Evolutionary conservation across 1,139 yeast genomes (phyloP), one percentile per base, ranked within the genome.

Genomic region (Suhomyces guaymorum): DNA sequence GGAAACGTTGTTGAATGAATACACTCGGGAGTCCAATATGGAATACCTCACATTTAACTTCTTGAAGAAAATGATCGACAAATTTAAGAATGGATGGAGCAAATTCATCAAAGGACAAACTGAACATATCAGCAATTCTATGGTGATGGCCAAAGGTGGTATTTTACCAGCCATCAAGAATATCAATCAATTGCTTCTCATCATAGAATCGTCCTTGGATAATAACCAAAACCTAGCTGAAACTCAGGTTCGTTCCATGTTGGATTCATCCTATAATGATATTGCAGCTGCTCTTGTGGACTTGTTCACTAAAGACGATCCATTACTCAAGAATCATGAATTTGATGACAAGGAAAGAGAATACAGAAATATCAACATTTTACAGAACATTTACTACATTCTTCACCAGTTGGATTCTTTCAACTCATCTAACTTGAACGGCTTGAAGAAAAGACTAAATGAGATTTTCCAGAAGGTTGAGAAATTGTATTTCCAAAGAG

Each of bases 321-420:
- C 75, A 8, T 54, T 70, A 29, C 59, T 70, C 47, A 70, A 70
- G 47, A 66, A 58, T 38, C 63, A 62, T 42, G 70, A 67, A 26
- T 73, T 73, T 38, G 75, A 72, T 42, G 85, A 80, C 40, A 77
- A 77, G 53, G 84, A 78, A 44, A 62, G 73, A 43, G 72, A 75
- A 22, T 70, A 78, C 49, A 67, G 80, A 40, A 77, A 78, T 47
- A 73, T 83, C 17, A 72, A 80, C 36, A 67, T 82, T 47, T 63
- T 84, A 30, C 81, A 81, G 46, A 86, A 86, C 51, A 69, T 80
- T 47, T 74, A 76, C 49, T 75, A 76, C 55, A 58, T 83, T 23
- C 58, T 70, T 26, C 84, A 80, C 40, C 78, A 75, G 32, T 57
- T 78, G 30, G 54, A 57, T 5, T 56, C 57, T 7, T 54, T 66